phyloP scores from a whole-genome alignment of 495 filamentous ascomycete genomes.

The Hypoxylon intermedium region DNA sequence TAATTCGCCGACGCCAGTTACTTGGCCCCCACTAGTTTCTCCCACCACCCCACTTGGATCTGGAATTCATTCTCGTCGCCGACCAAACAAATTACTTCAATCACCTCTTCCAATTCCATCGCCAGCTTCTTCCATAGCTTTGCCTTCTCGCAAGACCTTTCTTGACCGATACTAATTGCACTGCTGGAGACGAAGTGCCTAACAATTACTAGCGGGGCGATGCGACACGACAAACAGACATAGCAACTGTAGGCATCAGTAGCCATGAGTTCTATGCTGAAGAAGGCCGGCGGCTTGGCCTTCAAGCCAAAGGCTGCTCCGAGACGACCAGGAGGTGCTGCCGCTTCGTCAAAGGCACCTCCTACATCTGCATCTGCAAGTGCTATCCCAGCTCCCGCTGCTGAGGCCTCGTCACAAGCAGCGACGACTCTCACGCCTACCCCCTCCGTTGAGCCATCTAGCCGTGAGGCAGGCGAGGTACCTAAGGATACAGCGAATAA shows the following conservation, averaged over 20 bases:
- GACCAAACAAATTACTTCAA: slow-evolving; percentile 4
- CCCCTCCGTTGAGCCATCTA: slow-evolving; percentile 21
- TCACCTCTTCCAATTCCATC: background rate
- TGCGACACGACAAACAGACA: slow-evolving; percentile 12
- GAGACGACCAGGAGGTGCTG: slow-evolving; percentile 34
- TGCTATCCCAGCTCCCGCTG: too few species aligned
- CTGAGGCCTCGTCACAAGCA: slow-evolving; percentile 28
- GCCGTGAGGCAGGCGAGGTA: background rate
- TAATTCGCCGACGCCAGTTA: background rate
- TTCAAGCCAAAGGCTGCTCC: slow-evolving; percentile 52
- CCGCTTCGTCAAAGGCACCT: slow-evolving; percentile 30
- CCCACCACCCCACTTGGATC: slow-evolving; percentile 33
- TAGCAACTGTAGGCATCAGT: slow-evolving; percentile 24
- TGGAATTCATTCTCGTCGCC: slow-evolving; percentile 10
- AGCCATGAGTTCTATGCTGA: slow-evolving; percentile 54
- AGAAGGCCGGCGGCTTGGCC: slow-evolving; percentile 51
- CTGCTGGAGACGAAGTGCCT: background rate
- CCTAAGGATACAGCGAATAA: background rate
- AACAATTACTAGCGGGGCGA: slow-evolving; percentile 10
- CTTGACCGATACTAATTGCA: slow-evolving; percentile 7
- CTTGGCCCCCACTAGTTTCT: slow-evolving; percentile 5
- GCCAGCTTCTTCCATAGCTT: background rate
- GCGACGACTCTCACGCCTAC: slow-evolving; percentile 25
- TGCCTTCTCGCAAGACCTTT: background rate
- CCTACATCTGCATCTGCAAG: too few species aligned